Base-by-base conservation (phyloP, 1,284 basidiomycete genomes). In the Apiotrichum gracile region DNA sequence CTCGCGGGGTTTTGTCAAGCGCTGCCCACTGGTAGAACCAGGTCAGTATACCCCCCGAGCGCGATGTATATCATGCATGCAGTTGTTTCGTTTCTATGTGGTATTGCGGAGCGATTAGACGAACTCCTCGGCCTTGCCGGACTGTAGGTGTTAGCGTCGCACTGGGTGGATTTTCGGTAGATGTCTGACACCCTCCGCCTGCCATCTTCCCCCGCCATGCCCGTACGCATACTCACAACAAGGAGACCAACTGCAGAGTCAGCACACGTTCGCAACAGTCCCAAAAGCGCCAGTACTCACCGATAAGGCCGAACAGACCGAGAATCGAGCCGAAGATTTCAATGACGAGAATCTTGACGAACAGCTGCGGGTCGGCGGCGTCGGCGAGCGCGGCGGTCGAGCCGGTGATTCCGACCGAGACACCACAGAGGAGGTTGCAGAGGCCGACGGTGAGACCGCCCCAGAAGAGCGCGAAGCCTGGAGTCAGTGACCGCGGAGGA, bases 301-400 rank as follows among this genome's bases (percentile, higher is more conserved):
- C 88, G 66, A 93, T 94, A 59, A 94, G 78, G 22, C 91, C 91
- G 67, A 94, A 94, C 44, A 94, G 78, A 26, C 91, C 91, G 70
- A 94, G 77, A 60, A 93, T 89, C 64, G 88, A 91, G 55, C 90
- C 91, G 69, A 96, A 96, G 51, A 96, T 91, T 73, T 94, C 92
- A 1, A 94, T 87, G 53, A 97, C 85, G 53, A 96, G 83, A 58
- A 96, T 89, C 77, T 93, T 94, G 73, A 96, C 91, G 66, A 97
- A 96, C 27, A 96, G 75, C 51, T 85, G 83, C 6, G 91, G 90
- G 74, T 97, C 91, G 17, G 92, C 87, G 21, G 92, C 92, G 69
- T 97, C 92, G 16, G 88, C 85, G 41, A 96, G 78, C 0, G 92
- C 92, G 14, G 91, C 91, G 17, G 89, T 94, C 2, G 90, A 88